phyloP scores from a whole-genome alignment of 495 filamentous ascomycete genomes.

The Glarea lozoyensis region DNA sequence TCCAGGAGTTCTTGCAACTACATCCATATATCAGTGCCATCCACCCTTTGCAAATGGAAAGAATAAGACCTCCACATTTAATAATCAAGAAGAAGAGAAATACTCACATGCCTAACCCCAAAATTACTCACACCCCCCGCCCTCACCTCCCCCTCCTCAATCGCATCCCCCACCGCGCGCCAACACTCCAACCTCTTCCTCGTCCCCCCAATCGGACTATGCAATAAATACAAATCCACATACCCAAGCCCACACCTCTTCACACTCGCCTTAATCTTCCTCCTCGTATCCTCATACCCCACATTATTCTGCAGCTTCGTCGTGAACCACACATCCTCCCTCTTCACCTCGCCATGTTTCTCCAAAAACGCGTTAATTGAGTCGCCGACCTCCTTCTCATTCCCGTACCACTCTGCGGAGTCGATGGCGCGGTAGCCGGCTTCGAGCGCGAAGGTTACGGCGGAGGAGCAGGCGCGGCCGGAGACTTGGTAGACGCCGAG shows the following conservation, averaged over 20 bases:
- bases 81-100: background rate
- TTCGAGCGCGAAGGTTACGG: slow-evolving; percentile 42
- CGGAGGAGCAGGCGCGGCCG: slow-evolving; percentile 34
- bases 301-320: slow-evolving; percentile 53
- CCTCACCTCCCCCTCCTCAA: slow-evolving; percentile 53
- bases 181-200: slow-evolving; percentile 48
- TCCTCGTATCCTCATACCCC: slow-evolving; percentile 46
- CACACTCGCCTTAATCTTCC: slow-evolving; percentile 46
- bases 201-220: slow-evolving; percentile 53
- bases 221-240: slow-evolving; percentile 55
- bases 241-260: slow-evolving; percentile 46
- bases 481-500: slow-evolving; percentile 57
- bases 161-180: slow-evolving; percentile 54
- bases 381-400: slow-evolving; percentile 53
- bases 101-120: slow-evolving; percentile 53
- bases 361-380: slow-evolving; percentile 45
- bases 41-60: too few species aligned
- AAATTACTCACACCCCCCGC: slow-evolving; percentile 61
- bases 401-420: slow-evolving; percentile 60
- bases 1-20: slow-evolving; percentile 54
- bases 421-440: slow-evolving; percentile 47
- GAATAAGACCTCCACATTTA: background rate
- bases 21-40: slow-evolving; percentile 1
- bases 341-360: slow-evolving; percentile 29
- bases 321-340: slow-evolving; percentile 59